Evolutionary conservation across 192 early-diverging fungal species (phyloP).

Genomic region (Coemansia sp.): DNA sequence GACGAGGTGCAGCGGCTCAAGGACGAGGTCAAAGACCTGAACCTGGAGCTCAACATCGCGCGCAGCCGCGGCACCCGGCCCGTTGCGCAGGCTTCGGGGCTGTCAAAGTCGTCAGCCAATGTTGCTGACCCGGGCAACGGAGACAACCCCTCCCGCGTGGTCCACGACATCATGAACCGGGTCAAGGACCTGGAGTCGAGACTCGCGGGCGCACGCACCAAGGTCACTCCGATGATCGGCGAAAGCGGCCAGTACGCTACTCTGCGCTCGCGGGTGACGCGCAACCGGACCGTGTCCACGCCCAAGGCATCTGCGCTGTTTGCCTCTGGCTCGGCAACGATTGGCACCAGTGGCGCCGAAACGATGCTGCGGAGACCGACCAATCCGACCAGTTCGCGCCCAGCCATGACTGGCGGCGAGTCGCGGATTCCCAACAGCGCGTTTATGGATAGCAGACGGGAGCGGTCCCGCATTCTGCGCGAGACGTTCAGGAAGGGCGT

Average conservation of each 20-base stretch:
- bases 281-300: conserved; percentile 35
- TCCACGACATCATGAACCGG: conserved; percentile 72
- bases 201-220: conserved; percentile 65
- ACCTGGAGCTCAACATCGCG: conserved; percentile 53
- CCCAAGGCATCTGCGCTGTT: conserved; percentile 21
- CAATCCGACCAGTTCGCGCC: background rate
- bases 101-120: conserved; percentile 44
- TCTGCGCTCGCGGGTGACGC: conserved; percentile 32
- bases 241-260: conserved; percentile 40
- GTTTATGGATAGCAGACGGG: conserved; percentile 22
- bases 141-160: conserved; percentile 61
- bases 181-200: conserved; percentile 74
- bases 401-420: conserved; percentile 1
- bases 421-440: conserved; percentile 8
- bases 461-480: conserved; percentile 25
- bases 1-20: conserved; percentile 74
- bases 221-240: conserved; percentile 67
- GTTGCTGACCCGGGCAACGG: conserved; percentile 10
- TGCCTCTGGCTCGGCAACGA: background rate
- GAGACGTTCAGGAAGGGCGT: conserved; percentile 22
- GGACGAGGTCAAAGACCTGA: conserved; percentile 66
- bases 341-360: conserved; percentile 2
- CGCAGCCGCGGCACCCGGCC: conserved; percentile 42
- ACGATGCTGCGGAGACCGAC: conserved; percentile 12
- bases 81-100: conserved; percentile 19